Evolutionary conservation across 495 filamentous ascomycete genomes (phyloP).

Genomic region (Xylaria acuta): DNA sequence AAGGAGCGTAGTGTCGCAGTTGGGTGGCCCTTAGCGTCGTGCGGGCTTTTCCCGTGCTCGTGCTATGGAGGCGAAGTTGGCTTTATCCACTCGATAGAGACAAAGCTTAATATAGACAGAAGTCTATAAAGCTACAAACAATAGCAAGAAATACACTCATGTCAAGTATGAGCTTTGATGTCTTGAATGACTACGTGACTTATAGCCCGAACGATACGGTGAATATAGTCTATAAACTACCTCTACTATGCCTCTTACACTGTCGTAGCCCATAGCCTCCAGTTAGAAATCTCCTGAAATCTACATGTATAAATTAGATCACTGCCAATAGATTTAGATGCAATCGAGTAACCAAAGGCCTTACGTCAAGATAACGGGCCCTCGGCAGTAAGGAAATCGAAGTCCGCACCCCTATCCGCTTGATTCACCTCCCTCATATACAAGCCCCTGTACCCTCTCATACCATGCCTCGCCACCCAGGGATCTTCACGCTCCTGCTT

Average conservation of each 20-base stretch:
- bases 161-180: background rate
- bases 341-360: background rate
- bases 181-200: background rate
- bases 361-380: conserved; percentile 31
- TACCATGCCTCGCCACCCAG: conserved; percentile 46
- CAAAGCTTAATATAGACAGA: background rate
- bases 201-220: background rate
- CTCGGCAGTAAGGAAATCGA: conserved; percentile 66
- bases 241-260: background rate
- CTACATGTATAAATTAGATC: background rate
- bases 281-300: background rate
- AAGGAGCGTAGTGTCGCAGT: background rate
- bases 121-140: background rate
- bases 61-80: background rate
- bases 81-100: background rate
- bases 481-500: conserved; percentile 33
- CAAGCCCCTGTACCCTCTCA: conserved; percentile 67
- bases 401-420: conserved; percentile 68
- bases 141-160: background rate
- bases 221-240: background rate
- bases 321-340: no score
- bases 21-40: background rate
- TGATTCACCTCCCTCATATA: conserved; percentile 70
- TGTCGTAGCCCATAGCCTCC: background rate
- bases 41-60: conserved; percentile 7